These are phyloP conservation scores for Brettanomyces naardenensis DNA, from an alignment of 805 yeast genomes.

Conservation along the genomic window DNA sequence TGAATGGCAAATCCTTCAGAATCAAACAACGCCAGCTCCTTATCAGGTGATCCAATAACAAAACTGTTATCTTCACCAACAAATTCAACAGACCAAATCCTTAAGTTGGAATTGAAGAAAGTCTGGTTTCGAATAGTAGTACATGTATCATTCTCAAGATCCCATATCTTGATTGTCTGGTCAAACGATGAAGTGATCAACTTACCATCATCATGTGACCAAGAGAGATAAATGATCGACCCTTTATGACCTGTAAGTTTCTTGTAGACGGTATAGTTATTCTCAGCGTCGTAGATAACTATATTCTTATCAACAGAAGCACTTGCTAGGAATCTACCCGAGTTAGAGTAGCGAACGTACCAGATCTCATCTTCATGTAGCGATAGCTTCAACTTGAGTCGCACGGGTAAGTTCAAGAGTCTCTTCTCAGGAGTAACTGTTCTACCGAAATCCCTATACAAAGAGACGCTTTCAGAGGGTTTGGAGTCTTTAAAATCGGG, in stretches of 20 bases:
- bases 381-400: constrained; percentile 35
- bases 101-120: constrained; percentile 14
- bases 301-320: constrained; percentile 64
- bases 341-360: constrained; percentile 71
- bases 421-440: constrained; percentile 16
- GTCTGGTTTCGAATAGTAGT: constrained; percentile 8
- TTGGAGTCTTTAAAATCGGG: constrained; percentile 11
- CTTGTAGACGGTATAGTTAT: constrained; percentile 32
- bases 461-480: constrained; percentile 1
- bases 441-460: constrained; percentile 12
- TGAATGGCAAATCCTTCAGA: constrained; percentile 20
- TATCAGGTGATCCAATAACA: constrained; percentile 72
- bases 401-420: constrained; percentile 31
- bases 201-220: constrained; percentile 67
- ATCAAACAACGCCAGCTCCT: constrained; percentile 45
- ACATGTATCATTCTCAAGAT: constrained; percentile 5
- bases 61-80: constrained; percentile 38
- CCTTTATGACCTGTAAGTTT: constrained; percentile 38
- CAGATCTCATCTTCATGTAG: constrained; percentile 74
- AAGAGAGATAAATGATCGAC: constrained; percentile 57
- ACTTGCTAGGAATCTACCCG: constrained; percentile 70
- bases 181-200: constrained; percentile 70
- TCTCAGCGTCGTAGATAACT: constrained; percentile 55
- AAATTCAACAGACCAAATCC: constrained; percentile 63
- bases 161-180: constrained; percentile 47